phyloP scores from a whole-genome alignment of 768 basidiomycete species.

The Psilocybe cyanescens region DNA sequence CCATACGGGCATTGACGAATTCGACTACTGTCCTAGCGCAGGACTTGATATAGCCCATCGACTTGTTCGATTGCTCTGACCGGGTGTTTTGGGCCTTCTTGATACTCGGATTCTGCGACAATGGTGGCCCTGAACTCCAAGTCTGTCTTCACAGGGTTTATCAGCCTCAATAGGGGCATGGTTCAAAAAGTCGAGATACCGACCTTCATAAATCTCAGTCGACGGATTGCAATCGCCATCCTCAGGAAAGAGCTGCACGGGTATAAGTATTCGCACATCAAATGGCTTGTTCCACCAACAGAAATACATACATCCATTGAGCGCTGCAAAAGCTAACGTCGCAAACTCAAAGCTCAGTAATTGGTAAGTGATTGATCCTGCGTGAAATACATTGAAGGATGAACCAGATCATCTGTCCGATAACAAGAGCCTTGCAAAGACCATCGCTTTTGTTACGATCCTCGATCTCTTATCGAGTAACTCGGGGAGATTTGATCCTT shows the following conservation, averaged over 20 bases:
- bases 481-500: conserved; percentile 3
- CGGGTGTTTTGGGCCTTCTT: no score
- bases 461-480: conserved; percentile 23
- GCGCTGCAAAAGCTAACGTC: conserved; percentile 31
- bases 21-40: background rate
- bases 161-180: background rate
- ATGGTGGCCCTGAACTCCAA: background rate
- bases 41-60: no score
- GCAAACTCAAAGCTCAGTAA: conserved; percentile 37
- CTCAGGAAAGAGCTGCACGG: background rate
- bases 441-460: conserved; percentile 34
- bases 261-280: conserved; percentile 5
- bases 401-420: conserved; percentile 36
- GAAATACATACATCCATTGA: conserved; percentile 29
- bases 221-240: background rate
- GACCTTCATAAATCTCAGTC: background rate
- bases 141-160: background rate
- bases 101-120: no score
- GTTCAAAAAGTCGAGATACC: no score
- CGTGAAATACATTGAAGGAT: conserved; percentile 28
- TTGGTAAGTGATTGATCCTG: conserved; percentile 17
- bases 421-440: conserved; percentile 30
- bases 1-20: background rate
- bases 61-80: no score
- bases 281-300: conserved; percentile 41